Percentiles rank a stretch among this genome's conserved stretches.
phyloP scores from a whole-genome alignment of 139 green algal genomes.

The Klebsormidium nitens region DNA sequence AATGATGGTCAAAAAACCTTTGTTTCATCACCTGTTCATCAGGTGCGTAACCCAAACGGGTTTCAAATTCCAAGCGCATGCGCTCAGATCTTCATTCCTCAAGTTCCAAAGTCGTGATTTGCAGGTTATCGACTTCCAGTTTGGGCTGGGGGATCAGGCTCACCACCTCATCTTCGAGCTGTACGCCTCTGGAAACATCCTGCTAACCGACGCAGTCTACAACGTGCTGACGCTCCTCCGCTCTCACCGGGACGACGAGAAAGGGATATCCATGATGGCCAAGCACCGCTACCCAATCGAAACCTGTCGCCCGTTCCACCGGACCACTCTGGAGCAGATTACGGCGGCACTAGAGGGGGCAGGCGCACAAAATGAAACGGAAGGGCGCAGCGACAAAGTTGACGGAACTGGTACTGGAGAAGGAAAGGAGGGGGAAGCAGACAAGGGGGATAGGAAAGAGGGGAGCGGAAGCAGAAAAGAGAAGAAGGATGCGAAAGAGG shows the following conservation, averaged over 20 bases:
- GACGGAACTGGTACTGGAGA: neutral
- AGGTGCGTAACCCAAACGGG: too few species aligned
- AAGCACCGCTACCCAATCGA: conserved; percentile 65
- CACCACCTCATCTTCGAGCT: conserved; percentile 95
- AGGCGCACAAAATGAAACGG: conserved; percentile 1
- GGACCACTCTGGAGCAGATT: conserved; percentile 9
- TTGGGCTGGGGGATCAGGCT: conserved; percentile 70
- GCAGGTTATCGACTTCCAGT: conserved; percentile 89
- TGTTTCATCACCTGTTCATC: too few species aligned
- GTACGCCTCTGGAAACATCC: conserved; percentile 92
- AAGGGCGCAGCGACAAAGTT: conserved; percentile 12
- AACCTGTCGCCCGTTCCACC: conserved; percentile 10
- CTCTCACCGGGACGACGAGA: conserved; percentile 82
- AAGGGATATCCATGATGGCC: conserved; percentile 68
- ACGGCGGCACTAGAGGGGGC: conserved; percentile 12
- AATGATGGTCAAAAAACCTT: too few species aligned
- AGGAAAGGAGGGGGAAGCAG: neutral
- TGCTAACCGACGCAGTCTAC: conserved; percentile 84
- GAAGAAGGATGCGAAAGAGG: conserved; percentile 29
- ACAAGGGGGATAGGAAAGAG: neutral
- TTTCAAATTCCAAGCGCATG: too few species aligned
- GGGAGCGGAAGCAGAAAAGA: neutral
- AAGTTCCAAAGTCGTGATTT: too few species aligned
- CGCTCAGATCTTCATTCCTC: too few species aligned
- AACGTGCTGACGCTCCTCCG: conserved; percentile 88